Evolutionary conservation across 2,329 filamentous ascomycete genomes (phyloP), one percentile per base, ranked within the genome.

Genomic region (Verticillium tricorpus): DNA sequence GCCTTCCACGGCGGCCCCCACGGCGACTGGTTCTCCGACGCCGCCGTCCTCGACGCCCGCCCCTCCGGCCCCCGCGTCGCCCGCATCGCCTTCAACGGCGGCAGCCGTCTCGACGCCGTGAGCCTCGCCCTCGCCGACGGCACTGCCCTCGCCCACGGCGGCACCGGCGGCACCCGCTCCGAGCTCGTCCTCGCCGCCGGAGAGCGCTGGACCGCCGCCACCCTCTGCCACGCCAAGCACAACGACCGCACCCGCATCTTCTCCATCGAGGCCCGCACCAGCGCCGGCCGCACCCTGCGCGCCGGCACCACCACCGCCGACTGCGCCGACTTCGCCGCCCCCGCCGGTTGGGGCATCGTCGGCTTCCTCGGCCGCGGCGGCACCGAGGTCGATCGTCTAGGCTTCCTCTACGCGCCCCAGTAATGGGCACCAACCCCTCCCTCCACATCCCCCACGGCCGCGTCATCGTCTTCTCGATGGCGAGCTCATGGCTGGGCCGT

Each of bases 1-100:
- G 71, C 70, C 61, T 78, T 77, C 68, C 79, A 72, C 66, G 83
- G 83, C 45, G 82, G 82, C 1, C 74, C 78, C 5, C 74, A 79
- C 66, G 82, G 82, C 37, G 70, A 65, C 34, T 87, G 81, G 81
- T 87, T 84, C 73, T 85, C 78, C 68, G 85, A 87, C 65, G 71
- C 82, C n/a, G 67, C 76, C 17, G 65, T 72, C 3, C 67, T 84
- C 1, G 65, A 76, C 5, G 64, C 72, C 34, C 60, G 57, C 56
- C 69, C 68, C 57, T 59, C 70, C 52, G 67, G 72, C 52, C 73
- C 75, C 19, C 75, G 73, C 60, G 70, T 72, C 0, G 71, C 75
- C 2, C 71, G 71, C 17, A 66, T 85, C 50, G 75, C 72, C 3
- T 79, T 87, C 66, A 70, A 76, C 32, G 84, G 85, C 40, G 76